Evolutionary conservation across 352 stramenopile species (phyloP), one percentile per base, ranked within the genome.

Genomic region (Blastocystis sp.): DNA sequence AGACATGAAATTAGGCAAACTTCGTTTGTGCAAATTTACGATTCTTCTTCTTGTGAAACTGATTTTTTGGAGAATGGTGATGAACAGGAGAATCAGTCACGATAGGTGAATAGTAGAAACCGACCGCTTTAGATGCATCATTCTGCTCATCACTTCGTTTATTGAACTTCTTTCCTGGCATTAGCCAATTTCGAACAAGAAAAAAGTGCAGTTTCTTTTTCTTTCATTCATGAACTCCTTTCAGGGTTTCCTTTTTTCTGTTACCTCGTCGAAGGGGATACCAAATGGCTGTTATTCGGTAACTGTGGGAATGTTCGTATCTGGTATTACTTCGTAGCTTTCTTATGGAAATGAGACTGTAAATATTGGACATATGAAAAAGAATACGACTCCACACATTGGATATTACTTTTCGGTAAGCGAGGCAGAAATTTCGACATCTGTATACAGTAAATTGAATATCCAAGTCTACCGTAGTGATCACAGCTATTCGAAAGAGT

Each of bases 51-150:
- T 37, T 43, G 9, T 79, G 68, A 68, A 39, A 39, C 13, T 37
- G n/a, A 20, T 79, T 56, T 13, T 20, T 30, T 59, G 30, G 3
- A 50, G 68, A 63, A 6, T n/a, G n/a, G 20, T 43, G 68, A 39
- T 56, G 20, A 20, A 24, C 11, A 43, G 50, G 50, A 43, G 8
- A 20, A 18, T 79, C 50, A 8, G n/a, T 18, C 13, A 55, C 20
- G 18, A 79, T 50, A 34, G 68, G 68, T 39, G 26, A 55, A 47
- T 62, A 79, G 24, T 63, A 79, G 68, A 79, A 79, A 20, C 68
- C 68, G 6, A 79, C 26, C 8, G 24, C 6, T 7, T 34, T 50
- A 13, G 41, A 79, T 9, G 16, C 13, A 16, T 30, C 41, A 7
- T 54, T 13, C 37, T 37, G n/a, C 9, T 76, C 66, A 20, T 55